phyloP scores from a whole-genome alignment of 768 basidiomycete genomes.

The Cytidiella melzeri region DNA sequence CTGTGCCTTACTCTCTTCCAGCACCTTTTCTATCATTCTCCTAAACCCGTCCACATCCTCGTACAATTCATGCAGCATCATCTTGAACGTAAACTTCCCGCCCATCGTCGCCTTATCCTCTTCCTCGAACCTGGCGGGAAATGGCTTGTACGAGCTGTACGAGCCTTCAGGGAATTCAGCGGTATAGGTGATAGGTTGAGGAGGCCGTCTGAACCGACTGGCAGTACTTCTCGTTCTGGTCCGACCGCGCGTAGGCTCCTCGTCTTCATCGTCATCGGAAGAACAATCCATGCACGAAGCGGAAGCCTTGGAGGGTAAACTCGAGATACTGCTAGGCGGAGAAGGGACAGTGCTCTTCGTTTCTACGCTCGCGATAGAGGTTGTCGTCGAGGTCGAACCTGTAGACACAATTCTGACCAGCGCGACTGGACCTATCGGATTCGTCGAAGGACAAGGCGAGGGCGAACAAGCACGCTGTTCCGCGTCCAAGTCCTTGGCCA shows the following conservation, averaged over 20 bases:
- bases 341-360: not conserved
- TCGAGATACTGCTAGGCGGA: not conserved
- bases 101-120: conserved; percentile 12
- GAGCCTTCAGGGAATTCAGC: not conserved
- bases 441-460: not conserved
- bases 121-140: not conserved
- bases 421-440: no score
- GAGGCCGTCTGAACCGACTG: not conserved
- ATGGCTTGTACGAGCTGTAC: not conserved
- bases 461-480: not conserved
- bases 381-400: not conserved
- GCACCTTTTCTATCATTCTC: conserved; percentile 20
- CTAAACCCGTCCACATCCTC: conserved; percentile 48
- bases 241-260: not conserved
- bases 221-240: not conserved
- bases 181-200: not conserved
- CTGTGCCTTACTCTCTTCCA: conserved; percentile 1
- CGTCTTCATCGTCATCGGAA: not conserved
- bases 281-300: not conserved
- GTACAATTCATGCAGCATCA: conserved; percentile 65
- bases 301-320: not conserved
- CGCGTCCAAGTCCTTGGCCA: not conserved
- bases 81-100: conserved; percentile 52
- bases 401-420: no score
- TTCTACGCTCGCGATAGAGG: not conserved